Base-by-base conservation (phyloP, 2,329 filamentous ascomycete genomes). In the Botrytis aclada region DNA sequence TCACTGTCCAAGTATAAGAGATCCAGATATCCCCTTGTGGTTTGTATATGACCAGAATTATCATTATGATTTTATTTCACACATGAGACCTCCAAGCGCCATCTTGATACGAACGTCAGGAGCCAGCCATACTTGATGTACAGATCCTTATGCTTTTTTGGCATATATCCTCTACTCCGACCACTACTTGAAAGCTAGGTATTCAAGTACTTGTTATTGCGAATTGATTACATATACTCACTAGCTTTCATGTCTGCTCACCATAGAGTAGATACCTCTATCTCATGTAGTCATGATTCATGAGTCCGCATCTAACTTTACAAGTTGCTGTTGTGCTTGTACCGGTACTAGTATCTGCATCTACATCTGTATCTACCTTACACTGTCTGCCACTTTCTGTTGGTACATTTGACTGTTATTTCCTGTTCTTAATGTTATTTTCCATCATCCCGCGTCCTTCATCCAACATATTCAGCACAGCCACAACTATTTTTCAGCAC, bases 201-300 rank as follows among this genome's bases (percentile, higher is more conserved):
- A n/a, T n/a, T n/a, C n/a, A n/a, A n/a, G n/a, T n/a, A n/a, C n/a
- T n/a, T n/a, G n/a, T n/a, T n/a, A n/a, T n/a, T n/a, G n/a, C n/a
- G n/a, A n/a, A n/a, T 37, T 7, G 58, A 16, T 32, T 14, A 7
- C 4, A 2, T 25, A 34, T 5, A 32, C 9, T 22, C 14, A n/a
- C 61, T n/a, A n/a, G n/a, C n/a, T 6, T 41, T 41, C 29, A 41
- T 41, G 1, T 25, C 34, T 25, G 34, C n/a, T 51, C 12, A n/a
- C 5, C 8, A 20, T 39, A 1, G 8, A 18, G 60, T n/a, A n/a
- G 12, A 3, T 39, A 3, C 4, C 10, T 45, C 43, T 16, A n/a
- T 37, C 64, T 54, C 34, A 32, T 54, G 45, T 41, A 67, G 64
- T 66, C 45, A 66, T 41, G 45, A 67, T n/a, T n/a, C 18, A 39